phyloP scores from a whole-genome alignment of 108 stramenopile species.

The Epipyxis sp. region DNA sequence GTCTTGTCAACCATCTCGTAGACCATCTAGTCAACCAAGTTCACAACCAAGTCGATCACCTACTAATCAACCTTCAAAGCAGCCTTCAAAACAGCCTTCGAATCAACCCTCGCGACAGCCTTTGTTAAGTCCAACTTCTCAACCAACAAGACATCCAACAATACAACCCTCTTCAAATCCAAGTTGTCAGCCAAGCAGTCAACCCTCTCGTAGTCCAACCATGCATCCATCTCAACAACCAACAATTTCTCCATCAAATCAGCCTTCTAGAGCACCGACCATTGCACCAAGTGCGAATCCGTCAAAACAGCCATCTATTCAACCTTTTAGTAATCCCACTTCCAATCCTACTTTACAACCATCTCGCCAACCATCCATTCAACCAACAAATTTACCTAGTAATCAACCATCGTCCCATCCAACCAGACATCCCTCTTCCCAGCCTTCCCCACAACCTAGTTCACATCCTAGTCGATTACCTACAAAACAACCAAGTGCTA shows the following conservation, averaged over 20 bases:
- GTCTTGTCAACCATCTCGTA: neutral
- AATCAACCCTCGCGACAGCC: neutral
- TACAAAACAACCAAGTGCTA: too few species aligned
- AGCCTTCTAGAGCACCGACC: neutral
- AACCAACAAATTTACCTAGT: conserved; percentile 3
- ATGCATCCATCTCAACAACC: neutral
- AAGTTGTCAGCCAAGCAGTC: neutral
- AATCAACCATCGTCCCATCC: conserved; percentile 14
- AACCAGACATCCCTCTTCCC: neutral
- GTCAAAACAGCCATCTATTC: neutral
- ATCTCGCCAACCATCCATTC: conserved; percentile 5
- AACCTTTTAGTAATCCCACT: neutral
- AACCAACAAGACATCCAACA: neutral
- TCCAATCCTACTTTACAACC: neutral
- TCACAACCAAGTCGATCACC: neutral
- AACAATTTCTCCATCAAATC: neutral
- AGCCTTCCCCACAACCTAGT: conserved; percentile 4
- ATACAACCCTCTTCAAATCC: neutral
- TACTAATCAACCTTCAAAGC: neutral
- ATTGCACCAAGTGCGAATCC: neutral
- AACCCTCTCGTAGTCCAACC: neutral
- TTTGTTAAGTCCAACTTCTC: neutral
- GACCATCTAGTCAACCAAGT: neutral
- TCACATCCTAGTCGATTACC: too few species aligned
- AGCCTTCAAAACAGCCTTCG: neutral